A percentile compares a stretch with the other conserved stretches of the same genome.
Evolutionary conservation across 2,329 filamentous ascomycete species (phyloP).

Genomic region (Fusarium drepaniforme): DNA sequence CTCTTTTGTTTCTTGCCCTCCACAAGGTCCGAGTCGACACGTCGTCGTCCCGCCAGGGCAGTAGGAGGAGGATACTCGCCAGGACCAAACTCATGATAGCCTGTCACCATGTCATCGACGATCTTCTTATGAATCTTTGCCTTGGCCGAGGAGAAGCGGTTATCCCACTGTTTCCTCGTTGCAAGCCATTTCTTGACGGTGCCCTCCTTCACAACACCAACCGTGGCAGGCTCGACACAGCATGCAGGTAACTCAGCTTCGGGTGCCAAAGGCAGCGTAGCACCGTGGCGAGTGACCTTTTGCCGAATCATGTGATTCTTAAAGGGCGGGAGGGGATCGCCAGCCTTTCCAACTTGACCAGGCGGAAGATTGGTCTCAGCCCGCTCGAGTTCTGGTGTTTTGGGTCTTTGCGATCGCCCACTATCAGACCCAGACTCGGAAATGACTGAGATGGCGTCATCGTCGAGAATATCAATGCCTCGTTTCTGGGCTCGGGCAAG

Average conservation of each 20-base stretch:
- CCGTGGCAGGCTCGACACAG: slow-evolving; percentile 69
- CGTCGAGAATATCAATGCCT: slow-evolving; percentile 84
- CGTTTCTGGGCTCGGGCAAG: slow-evolving; percentile 84
- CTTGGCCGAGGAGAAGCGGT: slow-evolving; percentile 76
- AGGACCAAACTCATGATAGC: slow-evolving; percentile 76
- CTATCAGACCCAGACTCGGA: slow-evolving; percentile 66
- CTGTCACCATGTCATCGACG: slow-evolving; percentile 77
- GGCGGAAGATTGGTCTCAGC: slow-evolving; percentile 33
- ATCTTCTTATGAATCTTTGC: slow-evolving; percentile 79
- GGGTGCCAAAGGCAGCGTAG: slow-evolving; percentile 75
- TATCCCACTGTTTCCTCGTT: slow-evolving; percentile 80
- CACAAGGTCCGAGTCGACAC: slow-evolving; percentile 55
- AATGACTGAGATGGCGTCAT: slow-evolving; percentile 81
- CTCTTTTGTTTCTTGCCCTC: slow-evolving; percentile 72
- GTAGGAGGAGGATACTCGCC: slow-evolving; percentile 87
- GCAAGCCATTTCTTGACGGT: slow-evolving; percentile 88
- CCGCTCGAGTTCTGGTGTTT: slow-evolving; percentile 32
- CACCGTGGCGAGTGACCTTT: slow-evolving; percentile 82
- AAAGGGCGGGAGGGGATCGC: slow-evolving; percentile 85
- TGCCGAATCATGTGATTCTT: slow-evolving; percentile 93
- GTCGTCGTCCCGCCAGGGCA: slow-evolving; percentile 80
- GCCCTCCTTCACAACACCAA: slow-evolving; percentile 84
- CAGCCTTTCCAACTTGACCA: slow-evolving; percentile 81
- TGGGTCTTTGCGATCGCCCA: slow-evolving; percentile 38
- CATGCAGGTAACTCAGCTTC: slow-evolving; percentile 75